Percentiles rank a stretch among this genome's conserved stretches.
Conservation (phyloP, 345 rosid genomes). For the Lepidium africanum region DNA sequence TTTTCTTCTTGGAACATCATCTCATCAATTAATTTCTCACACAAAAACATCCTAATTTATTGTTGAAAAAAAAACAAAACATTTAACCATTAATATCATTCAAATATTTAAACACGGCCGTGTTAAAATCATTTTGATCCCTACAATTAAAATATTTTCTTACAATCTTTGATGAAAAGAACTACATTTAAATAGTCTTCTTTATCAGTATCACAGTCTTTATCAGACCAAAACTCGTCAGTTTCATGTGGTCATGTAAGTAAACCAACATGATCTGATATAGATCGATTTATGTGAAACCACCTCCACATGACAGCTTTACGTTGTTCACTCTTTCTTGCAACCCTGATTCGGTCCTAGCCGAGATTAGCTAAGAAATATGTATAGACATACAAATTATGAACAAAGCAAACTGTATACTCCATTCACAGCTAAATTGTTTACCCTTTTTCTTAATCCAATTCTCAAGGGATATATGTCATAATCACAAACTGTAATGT, state of each 20-base stretch:
- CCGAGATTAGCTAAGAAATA: neutral
- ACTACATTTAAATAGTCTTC: no score
- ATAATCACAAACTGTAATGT: slow-evolving; percentile 22
- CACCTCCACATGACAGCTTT: neutral
- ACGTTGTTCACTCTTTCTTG: neutral
- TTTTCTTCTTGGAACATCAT: no score
- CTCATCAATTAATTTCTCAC: no score
- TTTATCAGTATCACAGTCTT: no score
- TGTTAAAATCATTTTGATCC: no score
- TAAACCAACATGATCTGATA: neutral
- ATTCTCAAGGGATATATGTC: neutral
- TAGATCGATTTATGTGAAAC: neutral
- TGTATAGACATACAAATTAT: neutral
- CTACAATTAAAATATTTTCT: no score
- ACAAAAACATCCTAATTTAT: no score
- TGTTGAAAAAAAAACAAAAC: no score
- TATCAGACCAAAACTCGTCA: no score
- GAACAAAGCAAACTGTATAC: neutral
- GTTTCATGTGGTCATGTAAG: neutral
- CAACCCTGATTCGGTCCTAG: neutral
- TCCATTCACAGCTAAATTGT: slow-evolving; percentile 7
- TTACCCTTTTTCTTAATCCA: neutral
- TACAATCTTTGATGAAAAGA: no score
- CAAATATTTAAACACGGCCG: no score
- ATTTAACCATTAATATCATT: no score